These are phyloP conservation scores for Globisporangium splendens DNA, from an alignment of 352 stramenopile genomes.

Conservation along the genomic window DNA sequence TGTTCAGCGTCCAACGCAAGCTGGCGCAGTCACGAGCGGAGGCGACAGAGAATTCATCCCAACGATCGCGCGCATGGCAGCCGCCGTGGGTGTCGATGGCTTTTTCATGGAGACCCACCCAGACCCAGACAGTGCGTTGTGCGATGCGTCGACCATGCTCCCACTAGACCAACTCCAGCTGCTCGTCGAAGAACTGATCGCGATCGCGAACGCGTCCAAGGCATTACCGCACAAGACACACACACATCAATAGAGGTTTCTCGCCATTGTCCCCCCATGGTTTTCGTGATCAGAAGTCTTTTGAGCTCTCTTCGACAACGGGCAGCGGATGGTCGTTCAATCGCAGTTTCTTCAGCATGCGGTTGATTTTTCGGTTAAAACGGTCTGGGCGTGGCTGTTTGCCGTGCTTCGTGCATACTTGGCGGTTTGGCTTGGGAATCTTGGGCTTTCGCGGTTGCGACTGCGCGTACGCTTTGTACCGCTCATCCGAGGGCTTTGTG, in stretches of 20 bases:
- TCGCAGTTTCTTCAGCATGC: slow-evolving; percentile 69
- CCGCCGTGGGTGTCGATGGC: slow-evolving; percentile 80
- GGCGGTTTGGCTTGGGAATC: slow-evolving; percentile 55
- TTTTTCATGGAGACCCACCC: slow-evolving; percentile 90
- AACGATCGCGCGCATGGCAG: slow-evolving; percentile 81
- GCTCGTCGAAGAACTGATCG: slow-evolving; percentile 71
- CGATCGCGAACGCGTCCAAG: slow-evolving; percentile 53
- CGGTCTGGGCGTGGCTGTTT: slow-evolving; percentile 54
- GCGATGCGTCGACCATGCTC: slow-evolving; percentile 72
- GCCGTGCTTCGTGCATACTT: slow-evolving; percentile 26
- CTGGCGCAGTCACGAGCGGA: slow-evolving; percentile 44
- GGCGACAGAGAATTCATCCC: slow-evolving; percentile 81
- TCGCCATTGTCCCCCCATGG: background rate
- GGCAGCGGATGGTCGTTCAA: slow-evolving; percentile 59
- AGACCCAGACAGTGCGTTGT: slow-evolving; percentile 53
- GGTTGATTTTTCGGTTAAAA: slow-evolving; percentile 82
- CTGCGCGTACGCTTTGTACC: slow-evolving; percentile 16
- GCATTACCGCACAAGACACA: slow-evolving; percentile 21
- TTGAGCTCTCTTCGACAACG: slow-evolving; percentile 73
- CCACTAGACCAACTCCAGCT: slow-evolving; percentile 61
- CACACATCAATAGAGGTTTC: background rate
- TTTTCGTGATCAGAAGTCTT: slow-evolving; percentile 35
- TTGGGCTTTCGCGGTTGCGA: slow-evolving; percentile 54
- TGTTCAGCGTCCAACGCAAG: slow-evolving; percentile 60
- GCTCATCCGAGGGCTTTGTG: slow-evolving; percentile 17